phyloP scores from a whole-genome alignment of 306 rosid genomes.

The Albizia julibrissin region DNA sequence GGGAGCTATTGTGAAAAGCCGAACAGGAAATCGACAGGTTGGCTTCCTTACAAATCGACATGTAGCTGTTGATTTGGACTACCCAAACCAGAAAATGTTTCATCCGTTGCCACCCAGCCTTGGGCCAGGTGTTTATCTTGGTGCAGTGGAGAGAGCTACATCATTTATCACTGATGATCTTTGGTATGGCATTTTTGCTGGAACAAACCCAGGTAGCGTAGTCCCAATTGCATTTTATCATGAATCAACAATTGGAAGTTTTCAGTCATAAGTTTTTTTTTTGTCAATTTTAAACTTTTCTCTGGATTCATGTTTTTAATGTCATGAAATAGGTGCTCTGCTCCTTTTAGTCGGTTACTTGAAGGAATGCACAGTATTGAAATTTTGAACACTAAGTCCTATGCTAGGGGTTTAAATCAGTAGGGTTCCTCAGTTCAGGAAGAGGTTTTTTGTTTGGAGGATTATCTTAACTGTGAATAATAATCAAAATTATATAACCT shows the following conservation, averaged over 20 bases:
- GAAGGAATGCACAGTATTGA: constrained; percentile 1
- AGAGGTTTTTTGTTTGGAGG: constrained; percentile 2
- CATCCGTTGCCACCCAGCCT: constrained; percentile 98
- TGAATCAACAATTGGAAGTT: constrained; percentile 14
- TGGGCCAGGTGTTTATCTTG: constrained; percentile 98
- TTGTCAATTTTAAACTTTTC: constrained; percentile 20
- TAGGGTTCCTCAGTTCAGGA: background rate
- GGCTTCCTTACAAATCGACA: constrained; percentile 98
- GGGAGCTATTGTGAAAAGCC: constrained; percentile 96
- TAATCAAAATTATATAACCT: background rate
- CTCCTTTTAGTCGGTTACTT: constrained; percentile 8
- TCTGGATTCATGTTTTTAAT: constrained; percentile 1
- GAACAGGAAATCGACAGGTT: constrained; percentile 85
- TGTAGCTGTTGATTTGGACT: constrained; percentile 98
- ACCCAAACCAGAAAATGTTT: constrained; percentile 98
- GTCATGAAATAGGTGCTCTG: background rate
- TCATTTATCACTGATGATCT: constrained; percentile 95
- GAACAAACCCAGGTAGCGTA: constrained; percentile 94
- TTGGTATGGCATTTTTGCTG: constrained; percentile 98
- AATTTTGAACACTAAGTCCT: constrained; percentile 19
- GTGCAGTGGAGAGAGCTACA: constrained; percentile 99
- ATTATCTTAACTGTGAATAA: constrained; percentile 1
- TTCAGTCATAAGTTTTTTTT: background rate
- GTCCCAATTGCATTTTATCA: constrained; percentile 21
- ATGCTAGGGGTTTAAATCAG: background rate